phyloP scores from a whole-genome alignment of 805 yeast species.

The Schwanniomyces pseudopolymorphus region DNA sequence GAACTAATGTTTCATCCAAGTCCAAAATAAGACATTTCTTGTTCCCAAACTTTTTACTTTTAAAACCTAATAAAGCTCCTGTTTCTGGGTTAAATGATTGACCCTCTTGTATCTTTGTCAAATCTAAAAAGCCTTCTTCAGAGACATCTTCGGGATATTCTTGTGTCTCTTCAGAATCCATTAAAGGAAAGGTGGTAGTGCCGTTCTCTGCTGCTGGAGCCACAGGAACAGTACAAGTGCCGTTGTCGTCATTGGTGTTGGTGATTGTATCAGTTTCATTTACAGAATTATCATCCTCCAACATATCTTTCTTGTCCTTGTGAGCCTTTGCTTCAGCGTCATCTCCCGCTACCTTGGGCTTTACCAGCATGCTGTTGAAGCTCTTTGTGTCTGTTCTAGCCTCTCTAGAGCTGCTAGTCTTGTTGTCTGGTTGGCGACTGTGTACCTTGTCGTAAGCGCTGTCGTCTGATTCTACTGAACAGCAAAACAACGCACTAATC shows the following conservation, averaged over 20 bases:
- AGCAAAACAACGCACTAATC: slow-evolving; percentile 36
- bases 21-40: slow-evolving; percentile 89
- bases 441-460: slow-evolving; percentile 33
- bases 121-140: slow-evolving; percentile 45
- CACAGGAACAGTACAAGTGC: slow-evolving; percentile 17
- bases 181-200: neutral
- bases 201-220: slow-evolving; percentile 6
- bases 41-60: slow-evolving; percentile 47
- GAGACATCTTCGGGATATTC: slow-evolving; percentile 8
- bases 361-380: neutral
- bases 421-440: slow-evolving; percentile 13
- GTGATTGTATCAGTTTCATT: slow-evolving; percentile 44
- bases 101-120: slow-evolving; percentile 67
- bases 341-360: neutral
- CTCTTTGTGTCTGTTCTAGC: neutral
- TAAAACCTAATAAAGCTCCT: slow-evolving; percentile 64
- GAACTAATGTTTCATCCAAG: slow-evolving; percentile 94
- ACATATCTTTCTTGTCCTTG: slow-evolving; percentile 21
- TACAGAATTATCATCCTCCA: slow-evolving; percentile 38
- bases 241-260: slow-evolving; percentile 31
- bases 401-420: neutral
- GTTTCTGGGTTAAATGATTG: slow-evolving; percentile 63
- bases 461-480: slow-evolving; percentile 30
- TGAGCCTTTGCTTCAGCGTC: slow-evolving; percentile 6
- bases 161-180: slow-evolving; percentile 5